Evolutionary conservation across 2,329 filamentous ascomycete species (phyloP), one percentile per base, ranked within the genome.

Genomic region (Metarhizium anisopliae): DNA sequence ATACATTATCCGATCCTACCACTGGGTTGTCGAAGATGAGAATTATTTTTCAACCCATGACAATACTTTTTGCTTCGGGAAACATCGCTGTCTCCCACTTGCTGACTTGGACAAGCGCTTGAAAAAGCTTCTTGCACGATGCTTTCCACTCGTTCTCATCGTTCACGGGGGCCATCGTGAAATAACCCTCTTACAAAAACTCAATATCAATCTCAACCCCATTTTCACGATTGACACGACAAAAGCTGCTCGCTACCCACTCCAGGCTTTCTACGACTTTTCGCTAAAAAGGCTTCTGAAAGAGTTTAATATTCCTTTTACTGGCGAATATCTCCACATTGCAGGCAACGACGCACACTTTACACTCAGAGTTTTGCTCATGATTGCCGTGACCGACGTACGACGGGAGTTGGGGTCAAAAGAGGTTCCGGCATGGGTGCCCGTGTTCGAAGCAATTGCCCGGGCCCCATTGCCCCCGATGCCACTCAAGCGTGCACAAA

Each of bases 251-350:
- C 54, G 50, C 20, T 50, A 38, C 50, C 50, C 54, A 38, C 42
- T 56, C 40, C 54, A 53, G 54, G 36, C 35, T 42, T 56, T 43
- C 54, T 52, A 52, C 50, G 40, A 45, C 50, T 50, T 38, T 52
- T 49, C 49, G 10, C 50, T 56, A n/a, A 47, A 50, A 36, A 49
- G 49, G 20, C 54, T 56, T 35, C 38, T 56, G 25, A 14, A 53
- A 32, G 40, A 47, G 25, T 25, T 25, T 4, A 25, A 25, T 25
- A 25, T 25, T 25, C 25, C 25, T 3, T 25, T 25, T 1, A 25
- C 25, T 25, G 25, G 25, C 4, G 25, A 25, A 25, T 3, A 25
- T 25, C 25, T 25, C 4, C 25, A 25, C 25, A 25, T 25, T 25
- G 25, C 25, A 25, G 25, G 25, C 25, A 25, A 25, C 25, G 25